Percentiles rank a stretch among this genome's conserved stretches.
Evolutionary conservation across 768 basidiomycete species (phyloP).

Genomic region (Boletellus emodensis): DNA sequence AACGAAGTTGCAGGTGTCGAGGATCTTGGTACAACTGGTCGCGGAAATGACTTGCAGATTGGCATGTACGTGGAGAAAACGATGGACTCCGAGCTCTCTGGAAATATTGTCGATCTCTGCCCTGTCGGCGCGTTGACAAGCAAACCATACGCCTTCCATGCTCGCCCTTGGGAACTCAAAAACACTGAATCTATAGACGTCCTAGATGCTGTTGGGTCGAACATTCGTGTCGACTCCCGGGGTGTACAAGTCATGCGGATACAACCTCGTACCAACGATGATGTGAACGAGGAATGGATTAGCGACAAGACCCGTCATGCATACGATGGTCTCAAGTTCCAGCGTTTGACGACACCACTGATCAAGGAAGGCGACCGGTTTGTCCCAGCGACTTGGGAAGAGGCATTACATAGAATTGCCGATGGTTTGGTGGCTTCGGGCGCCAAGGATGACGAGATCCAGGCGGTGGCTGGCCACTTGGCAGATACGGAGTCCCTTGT

Average conservation of each 20-base stretch:
- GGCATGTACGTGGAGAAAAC: conserved; percentile 98
- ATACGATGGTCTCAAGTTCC: conserved; percentile 92
- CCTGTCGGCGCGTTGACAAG: conserved; percentile 97
- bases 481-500: conserved; percentile 94
- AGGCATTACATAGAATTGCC: conserved; percentile 72
- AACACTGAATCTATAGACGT: conserved; percentile 96
- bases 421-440: conserved; percentile 78
- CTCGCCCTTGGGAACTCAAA: conserved; percentile 98
- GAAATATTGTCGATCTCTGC: conserved; percentile 95
- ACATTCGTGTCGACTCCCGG: conserved; percentile 93
- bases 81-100: conserved; percentile 95
- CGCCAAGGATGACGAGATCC: conserved; percentile 88
- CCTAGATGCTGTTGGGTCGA: conserved; percentile 91
- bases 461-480: conserved; percentile 87
- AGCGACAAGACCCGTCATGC: conserved; percentile 98
- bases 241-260: conserved; percentile 97
- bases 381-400: conserved; percentile 86
- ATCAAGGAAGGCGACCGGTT: conserved; percentile 92
- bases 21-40: conserved; percentile 93
- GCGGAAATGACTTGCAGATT: conserved; percentile 98
- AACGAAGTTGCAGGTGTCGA: conserved; percentile 99
- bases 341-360: conserved; percentile 89
- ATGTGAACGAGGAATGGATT: conserved; percentile 99
- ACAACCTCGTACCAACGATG: conserved; percentile 94
- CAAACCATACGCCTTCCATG: conserved; percentile 98